Conservation (phyloP, 345 rosid species). For the Rhodamnia rubescens region DNA sequence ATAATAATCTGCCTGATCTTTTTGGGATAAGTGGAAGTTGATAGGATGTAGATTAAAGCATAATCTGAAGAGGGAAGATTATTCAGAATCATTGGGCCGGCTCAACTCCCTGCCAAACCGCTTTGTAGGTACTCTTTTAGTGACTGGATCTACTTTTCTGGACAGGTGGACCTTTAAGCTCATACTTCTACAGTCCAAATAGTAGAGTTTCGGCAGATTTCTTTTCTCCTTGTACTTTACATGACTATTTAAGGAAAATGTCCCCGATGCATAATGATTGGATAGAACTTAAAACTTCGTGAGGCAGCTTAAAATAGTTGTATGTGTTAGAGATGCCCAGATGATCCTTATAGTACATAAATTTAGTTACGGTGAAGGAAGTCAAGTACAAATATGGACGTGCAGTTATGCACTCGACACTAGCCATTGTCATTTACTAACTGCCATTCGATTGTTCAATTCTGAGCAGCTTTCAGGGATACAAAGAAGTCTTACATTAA, state of each 20-base stretch:
- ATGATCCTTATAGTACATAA: background rate
- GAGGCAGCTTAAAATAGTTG: background rate
- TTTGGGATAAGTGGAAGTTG: background rate
- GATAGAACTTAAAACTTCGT: background rate
- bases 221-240: background rate
- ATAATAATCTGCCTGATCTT: background rate
- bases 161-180: background rate
- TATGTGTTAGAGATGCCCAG: background rate
- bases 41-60: background rate
- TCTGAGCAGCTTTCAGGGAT: background rate
- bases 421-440: background rate
- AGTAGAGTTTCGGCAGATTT: background rate
- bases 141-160: background rate
- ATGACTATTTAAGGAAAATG: background rate
- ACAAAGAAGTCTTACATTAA: background rate
- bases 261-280: background rate
- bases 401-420: background rate
- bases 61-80: background rate
- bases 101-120: background rate
- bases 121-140: background rate
- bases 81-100: background rate
- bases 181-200: background rate
- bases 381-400: background rate
- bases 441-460: background rate
- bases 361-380: background rate